phyloP scores from a whole-genome alignment of 305 asterid species.

The Rubia tinctorum region DNA sequence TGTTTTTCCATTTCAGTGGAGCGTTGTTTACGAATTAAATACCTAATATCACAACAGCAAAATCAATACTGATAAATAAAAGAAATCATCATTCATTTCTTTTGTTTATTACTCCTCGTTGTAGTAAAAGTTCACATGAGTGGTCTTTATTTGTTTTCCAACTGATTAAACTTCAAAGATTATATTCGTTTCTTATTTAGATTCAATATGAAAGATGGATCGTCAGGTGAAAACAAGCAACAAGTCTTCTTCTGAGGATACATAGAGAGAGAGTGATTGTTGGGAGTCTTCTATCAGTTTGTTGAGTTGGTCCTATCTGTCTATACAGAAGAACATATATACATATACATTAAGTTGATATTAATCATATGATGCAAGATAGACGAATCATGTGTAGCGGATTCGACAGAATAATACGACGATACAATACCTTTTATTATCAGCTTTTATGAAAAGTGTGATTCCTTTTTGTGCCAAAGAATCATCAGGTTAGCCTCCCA shows the following conservation, averaged over 20 bases:
- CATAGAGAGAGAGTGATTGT: neutral
- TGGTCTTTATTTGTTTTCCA: no score
- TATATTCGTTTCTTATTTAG: no score
- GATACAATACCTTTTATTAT: neutral
- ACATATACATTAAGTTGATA: neutral
- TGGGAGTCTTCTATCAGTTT: neutral
- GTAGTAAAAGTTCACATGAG: no score
- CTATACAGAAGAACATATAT: neutral
- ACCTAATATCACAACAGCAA: neutral
- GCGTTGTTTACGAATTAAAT: neutral
- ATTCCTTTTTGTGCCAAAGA: neutral
- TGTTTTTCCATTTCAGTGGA: conserved; percentile 10
- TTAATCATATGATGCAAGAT: neutral
- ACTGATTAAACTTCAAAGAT: no score
- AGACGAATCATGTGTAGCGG: neutral
- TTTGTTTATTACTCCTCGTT: no score
- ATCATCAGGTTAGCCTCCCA: conserved; percentile 1
- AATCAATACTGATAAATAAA: neutral
- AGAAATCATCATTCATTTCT: neutral
- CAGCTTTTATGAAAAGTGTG: neutral
- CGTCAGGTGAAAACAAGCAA: neutral
- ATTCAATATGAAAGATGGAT: neutral
- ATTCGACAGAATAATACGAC: neutral
- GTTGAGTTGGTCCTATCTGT: conserved; percentile 1
- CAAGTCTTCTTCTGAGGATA: neutral